phyloP scores from a whole-genome alignment of 2,329 filamentous ascomycete genomes.

The Xylariaceae sp. region DNA sequence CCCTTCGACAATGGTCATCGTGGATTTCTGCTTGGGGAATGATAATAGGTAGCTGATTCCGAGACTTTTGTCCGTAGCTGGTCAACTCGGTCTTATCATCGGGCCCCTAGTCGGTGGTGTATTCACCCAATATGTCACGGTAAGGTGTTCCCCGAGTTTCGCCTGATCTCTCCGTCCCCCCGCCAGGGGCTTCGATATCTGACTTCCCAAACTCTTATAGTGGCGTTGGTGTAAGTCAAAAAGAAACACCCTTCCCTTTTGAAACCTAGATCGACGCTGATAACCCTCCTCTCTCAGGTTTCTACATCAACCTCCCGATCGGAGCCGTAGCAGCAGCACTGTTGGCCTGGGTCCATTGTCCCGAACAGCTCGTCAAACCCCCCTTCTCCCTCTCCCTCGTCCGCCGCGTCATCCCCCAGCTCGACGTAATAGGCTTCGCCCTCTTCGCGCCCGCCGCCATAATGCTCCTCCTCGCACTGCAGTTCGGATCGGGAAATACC shows the following conservation, averaged over 20 bases:
- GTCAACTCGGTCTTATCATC: conserved; percentile 14
- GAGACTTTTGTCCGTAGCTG: conserved; percentile 3
- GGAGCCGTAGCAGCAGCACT: conserved; percentile 34
- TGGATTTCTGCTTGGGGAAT: background rate
- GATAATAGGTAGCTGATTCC: background rate
- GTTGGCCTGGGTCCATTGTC: conserved; percentile 33
- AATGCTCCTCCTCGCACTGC: conserved; percentile 41
- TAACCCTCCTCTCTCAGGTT: conserved; percentile 4
- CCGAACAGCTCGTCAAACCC: conserved; percentile 33
- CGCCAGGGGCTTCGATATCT: background rate
- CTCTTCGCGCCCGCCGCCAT: conserved; percentile 40
- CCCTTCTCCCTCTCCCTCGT: conserved; percentile 23
- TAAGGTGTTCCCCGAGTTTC: background rate
- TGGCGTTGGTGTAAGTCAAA: conserved; percentile 21
- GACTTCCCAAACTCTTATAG: background rate
- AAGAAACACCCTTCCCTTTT: background rate
- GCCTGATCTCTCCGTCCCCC: background rate
- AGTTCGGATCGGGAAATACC: conserved; percentile 37
- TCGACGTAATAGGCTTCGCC: conserved; percentile 40
- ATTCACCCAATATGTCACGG: conserved; percentile 18
- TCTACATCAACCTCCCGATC: conserved; percentile 43
- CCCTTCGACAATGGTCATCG: conserved; percentile 14
- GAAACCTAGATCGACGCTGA: conserved; percentile 29
- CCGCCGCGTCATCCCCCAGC: conserved; percentile 29
- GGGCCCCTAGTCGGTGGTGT: conserved; percentile 21